Evolutionary conservation across 192 early-diverging fungal genomes (phyloP), one percentile per base, ranked within the genome.

Genomic region (Coemansia sp.): DNA sequence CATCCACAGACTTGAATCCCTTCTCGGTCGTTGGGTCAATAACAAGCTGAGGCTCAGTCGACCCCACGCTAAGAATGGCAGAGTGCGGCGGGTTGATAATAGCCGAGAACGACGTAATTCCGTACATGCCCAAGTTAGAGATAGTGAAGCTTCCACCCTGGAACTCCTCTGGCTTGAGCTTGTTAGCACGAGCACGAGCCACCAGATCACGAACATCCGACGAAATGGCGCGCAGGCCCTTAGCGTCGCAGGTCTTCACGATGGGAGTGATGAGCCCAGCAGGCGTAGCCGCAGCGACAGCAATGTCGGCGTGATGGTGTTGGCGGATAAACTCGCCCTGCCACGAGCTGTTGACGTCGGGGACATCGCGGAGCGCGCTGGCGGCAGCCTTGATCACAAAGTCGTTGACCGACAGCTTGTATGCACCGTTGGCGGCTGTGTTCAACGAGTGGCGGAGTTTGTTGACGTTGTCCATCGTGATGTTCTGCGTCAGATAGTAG

Each of bases 401-500:
- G 83, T 99, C 97, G 77, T 99, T 99, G 74, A 99, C 92, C 28
- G 96, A 98, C 35, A 99, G 85, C 87, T 99, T 99, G 91, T 91
- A 97, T 67, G 92, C 89, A 32, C 92, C 96, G 68, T 94, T 88
- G 62, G 86, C 89, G 0, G 87, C 86, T 14, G 88, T 78, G 89
- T 99, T 99, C 52, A 99, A 86, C 14, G 91, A 89, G 73, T 94
- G 88, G 70, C 97, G 93, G 65, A 98, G 88, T 85, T 82, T 90
- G 86, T 87, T 80, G 66, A 91, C 84, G 84, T 95, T 93, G 82
- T 96, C 94, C 86, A 94, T 95, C 69, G 92, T 88, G 70, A 95
- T 86, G 76, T 93, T 94, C 53, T 91, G 82, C 30, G 94, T 95
- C 74, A 91, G 82, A 72, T 89, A 90, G 68, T 87, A 93, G 85